Base-by-base conservation (phyloP, 306 rosid species). In the Trifolium pratense region DNA sequence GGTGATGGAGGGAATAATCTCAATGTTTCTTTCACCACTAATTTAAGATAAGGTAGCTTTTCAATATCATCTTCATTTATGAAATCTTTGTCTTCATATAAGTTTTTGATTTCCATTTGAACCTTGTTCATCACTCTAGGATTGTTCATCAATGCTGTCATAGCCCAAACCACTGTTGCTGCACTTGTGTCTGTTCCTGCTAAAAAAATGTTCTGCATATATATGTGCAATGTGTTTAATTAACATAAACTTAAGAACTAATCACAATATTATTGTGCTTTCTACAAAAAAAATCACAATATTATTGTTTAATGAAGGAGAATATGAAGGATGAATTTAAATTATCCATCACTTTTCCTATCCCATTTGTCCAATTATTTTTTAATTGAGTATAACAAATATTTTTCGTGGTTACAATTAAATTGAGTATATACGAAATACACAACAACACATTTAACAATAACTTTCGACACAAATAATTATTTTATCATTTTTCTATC, bases 121-220 rank as follows among this genome's bases (percentile, higher is more conserved):
- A 60, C 76, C 23, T 77, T 78, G 0, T 43, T 49, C 87, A 80
- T 78, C 7, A n/a, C 76, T 17, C 66, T 59, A 6, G 39, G 39
- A 34, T 34, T 76, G 66, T 71, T 83, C 42, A 83, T 20, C 7
- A 83, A 31, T 58, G 73, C 75, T 1, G 45, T 75, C 86, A 83
- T 83, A 0, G 73, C 81, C 84, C 81, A 75, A 13, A 75, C 81
- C 5, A 58, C 0, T 39, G 61, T 51, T 7, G 69, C 72, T 17
- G 86, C 52, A 32, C 17, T 16, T 1, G 84, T 20, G 75, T 79
- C 84, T 60, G 87, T 79, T 73, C 84, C 84, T 1, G 87, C 87
- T 43, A 68, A 7, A 37, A 79, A 79, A 8, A 83, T 71, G 67
- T 83, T 76, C 84, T 82, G 78, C 77, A 80, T 3, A 43, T 2